A percentile compares a stretch with the other conserved stretches of the same genome.
Evolutionary conservation across 2,329 filamentous ascomycete genomes (phyloP).

Genomic region (Zelopaecilomyces penicillatus): DNA sequence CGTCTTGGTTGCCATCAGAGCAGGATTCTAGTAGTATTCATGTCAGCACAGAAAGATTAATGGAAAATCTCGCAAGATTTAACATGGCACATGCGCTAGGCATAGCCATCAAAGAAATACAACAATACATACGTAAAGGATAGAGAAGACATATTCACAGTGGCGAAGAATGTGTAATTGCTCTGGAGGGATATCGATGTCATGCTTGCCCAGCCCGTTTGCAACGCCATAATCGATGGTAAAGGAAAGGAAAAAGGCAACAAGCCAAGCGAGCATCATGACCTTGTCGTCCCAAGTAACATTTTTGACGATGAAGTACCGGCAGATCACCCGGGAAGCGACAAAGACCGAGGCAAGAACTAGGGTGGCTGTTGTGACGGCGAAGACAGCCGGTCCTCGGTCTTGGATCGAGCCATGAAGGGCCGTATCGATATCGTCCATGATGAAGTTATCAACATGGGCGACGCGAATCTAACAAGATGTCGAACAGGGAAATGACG

Average conservation of each 20-base stretch:
- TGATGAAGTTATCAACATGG: conserved; percentile 9
- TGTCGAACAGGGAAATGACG: neutral
- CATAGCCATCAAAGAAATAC: too few species aligned
- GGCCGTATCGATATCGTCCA: conserved; percentile 9
- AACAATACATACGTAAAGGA: conserved; percentile 44
- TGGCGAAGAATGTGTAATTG: conserved; percentile 45
- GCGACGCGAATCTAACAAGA: too few species aligned
- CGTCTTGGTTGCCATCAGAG: conserved; percentile 83
- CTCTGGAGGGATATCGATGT: conserved; percentile 46
- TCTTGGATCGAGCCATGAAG: conserved; percentile 30
- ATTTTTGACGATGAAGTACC: conserved; percentile 62
- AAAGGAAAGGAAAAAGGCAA: conserved; percentile 60
- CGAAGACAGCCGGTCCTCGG: conserved; percentile 55
- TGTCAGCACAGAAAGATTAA: neutral
- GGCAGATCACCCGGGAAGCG: conserved; percentile 61
- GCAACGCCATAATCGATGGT: conserved; percentile 56
- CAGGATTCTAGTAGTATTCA: conserved; percentile 58
- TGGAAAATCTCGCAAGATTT: conserved; percentile 2
- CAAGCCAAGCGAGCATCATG: conserved; percentile 69
- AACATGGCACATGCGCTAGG: too few species aligned
- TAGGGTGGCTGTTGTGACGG: conserved; percentile 62
- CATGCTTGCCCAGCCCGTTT: conserved; percentile 61
- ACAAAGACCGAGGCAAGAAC: conserved; percentile 68
- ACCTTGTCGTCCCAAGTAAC: conserved; percentile 72
- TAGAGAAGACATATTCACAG: conserved; percentile 56